Percentiles rank a stretch among this genome's conserved stretches.
Conservation (phyloP, 2,329 filamentous ascomycete genomes). For the Thelonectria olida region DNA sequence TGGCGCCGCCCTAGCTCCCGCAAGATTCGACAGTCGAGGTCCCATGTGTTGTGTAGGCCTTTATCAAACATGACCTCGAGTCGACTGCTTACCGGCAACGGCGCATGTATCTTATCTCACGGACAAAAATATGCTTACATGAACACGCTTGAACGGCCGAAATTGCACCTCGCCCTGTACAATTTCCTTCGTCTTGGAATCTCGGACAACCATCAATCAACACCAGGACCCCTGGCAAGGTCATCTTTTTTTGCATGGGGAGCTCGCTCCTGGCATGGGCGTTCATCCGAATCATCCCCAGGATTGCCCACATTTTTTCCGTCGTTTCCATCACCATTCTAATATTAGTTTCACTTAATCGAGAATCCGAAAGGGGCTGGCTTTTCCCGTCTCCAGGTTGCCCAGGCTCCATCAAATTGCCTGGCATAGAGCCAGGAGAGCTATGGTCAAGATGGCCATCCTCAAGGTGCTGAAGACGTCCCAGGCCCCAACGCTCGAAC, state of each 20-base stretch:
- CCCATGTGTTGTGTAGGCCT: background rate
- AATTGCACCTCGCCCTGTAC: slow-evolving; percentile 34
- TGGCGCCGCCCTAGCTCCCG: slow-evolving; percentile 1
- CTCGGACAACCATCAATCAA: slow-evolving; percentile 15
- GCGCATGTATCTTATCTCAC: background rate
- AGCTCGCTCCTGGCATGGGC: slow-evolving; percentile 1
- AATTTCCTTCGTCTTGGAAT: slow-evolving; percentile 32
- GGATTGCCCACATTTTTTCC: slow-evolving; percentile 6
- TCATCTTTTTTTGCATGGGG: slow-evolving; percentile 1
- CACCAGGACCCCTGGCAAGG: slow-evolving; percentile 24
- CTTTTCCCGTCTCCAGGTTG: no score
- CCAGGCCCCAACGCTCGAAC: no score
- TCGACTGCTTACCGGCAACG: background rate
- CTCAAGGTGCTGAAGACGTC: no score
- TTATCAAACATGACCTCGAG: background rate
- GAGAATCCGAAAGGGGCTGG: background rate
- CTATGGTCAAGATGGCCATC: no score
- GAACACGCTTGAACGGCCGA: slow-evolving; percentile 28
- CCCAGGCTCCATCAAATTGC: no score
- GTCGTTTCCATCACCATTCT: background rate
- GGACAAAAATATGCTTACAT: slow-evolving; percentile 3
- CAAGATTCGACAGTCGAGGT: background rate
- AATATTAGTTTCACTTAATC: background rate
- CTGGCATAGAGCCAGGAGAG: no score
- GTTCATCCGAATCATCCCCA: background rate